Evolutionary conservation across 2,329 filamentous ascomycete species (phyloP).

Genomic region (Aspergillus floridensis): DNA sequence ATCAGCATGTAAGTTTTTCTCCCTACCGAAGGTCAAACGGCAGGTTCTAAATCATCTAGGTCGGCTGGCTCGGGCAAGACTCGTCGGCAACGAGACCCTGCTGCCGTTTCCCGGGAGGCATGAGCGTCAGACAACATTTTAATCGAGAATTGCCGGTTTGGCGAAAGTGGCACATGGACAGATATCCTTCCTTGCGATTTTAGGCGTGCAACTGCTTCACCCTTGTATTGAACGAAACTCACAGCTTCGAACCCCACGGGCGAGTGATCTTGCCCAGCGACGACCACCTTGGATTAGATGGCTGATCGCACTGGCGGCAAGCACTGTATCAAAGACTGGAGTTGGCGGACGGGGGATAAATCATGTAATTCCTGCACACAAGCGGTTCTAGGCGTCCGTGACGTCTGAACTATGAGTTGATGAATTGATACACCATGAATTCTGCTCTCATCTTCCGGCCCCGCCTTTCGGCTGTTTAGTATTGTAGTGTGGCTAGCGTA

Average conservation of each 20-base stretch:
- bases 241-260: background rate
- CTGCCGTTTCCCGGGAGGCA: constrained; percentile 27
- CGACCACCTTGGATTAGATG: background rate
- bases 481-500: too few relatives aligned
- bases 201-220: background rate
- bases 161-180: constrained; percentile 7
- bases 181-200: background rate
- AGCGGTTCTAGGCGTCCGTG: constrained; percentile 24
- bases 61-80: constrained; percentile 39
- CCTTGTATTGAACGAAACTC: constrained; percentile 1
- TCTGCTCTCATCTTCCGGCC: background rate
- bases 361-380: constrained; percentile 23
- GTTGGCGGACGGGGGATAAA: constrained; percentile 16
- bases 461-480: too few relatives aligned
- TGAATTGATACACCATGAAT: constrained; percentile 29
- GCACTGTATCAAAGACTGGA: constrained; percentile 21
- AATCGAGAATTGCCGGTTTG: constrained; percentile 5
- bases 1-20: constrained; percentile 82
- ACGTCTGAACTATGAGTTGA: constrained; percentile 30
- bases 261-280: background rate
- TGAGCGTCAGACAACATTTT: constrained; percentile 11
- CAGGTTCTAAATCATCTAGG: constrained; percentile 23
- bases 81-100: constrained; percentile 33
- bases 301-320: background rate
- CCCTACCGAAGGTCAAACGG: background rate